phyloP scores from a whole-genome alignment of 169 alveolate species.

The Cryptosporidium felis region DNA sequence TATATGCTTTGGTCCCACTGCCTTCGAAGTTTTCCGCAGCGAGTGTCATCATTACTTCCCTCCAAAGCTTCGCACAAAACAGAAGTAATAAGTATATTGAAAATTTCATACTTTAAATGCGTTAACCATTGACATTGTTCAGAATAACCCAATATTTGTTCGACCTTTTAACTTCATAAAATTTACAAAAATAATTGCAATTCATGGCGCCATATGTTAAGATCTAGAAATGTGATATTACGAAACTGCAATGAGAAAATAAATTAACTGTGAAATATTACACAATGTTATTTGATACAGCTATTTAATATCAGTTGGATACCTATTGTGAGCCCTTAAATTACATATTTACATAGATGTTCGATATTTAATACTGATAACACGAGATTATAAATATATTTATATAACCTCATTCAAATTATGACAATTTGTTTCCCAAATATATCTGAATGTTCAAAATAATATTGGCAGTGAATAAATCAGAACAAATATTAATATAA shows the following conservation, averaged over 20 bases:
- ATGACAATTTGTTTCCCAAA: no score
- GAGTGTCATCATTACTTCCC: not conserved
- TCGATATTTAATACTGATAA: no score
- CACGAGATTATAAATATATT: no score
- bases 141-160: not conserved
- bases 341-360: no score
- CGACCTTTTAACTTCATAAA: not conserved
- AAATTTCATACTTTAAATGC: constrained; percentile 7
- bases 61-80: constrained; percentile 14
- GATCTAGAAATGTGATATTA: constrained; percentile 10
- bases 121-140: constrained; percentile 20
- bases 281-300: no score
- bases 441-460: no score
- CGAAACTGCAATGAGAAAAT: constrained; percentile 20
- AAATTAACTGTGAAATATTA: no score
- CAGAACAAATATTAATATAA: no score
- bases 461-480: no score
- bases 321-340: no score
- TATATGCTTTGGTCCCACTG: not conserved
- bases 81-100: constrained; percentile 8
- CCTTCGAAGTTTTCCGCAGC: not conserved
- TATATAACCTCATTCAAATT: no score
- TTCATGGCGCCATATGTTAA: not conserved
- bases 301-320: no score
- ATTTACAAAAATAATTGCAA: not conserved